Evolutionary conservation across 805 yeast species (phyloP), one percentile per base, ranked within the genome.

Genomic region (Torulaspora quercuum): DNA sequence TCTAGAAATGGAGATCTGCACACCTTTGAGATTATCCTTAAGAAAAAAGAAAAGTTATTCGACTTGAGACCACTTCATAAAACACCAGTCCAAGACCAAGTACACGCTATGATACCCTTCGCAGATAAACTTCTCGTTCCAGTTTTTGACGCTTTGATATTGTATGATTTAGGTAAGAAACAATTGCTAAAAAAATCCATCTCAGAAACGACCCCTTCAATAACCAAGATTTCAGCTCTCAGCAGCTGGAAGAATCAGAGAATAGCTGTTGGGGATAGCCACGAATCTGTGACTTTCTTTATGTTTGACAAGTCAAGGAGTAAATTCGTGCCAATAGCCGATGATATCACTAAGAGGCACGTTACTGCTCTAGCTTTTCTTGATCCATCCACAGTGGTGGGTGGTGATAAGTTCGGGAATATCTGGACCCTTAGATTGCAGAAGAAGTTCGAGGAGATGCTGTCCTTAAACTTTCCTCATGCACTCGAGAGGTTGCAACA

Each of bases 331-430:
- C 74, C 82, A 2, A 65, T 89, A 39, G 79, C 78, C 1, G 88
- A 79, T 52, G 97, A 92, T 59, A 57, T 70, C 0, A 61, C 80
- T 24, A 69, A 78, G 21, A 65, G 96, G 20, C 83, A 82, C 51
- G 69, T 82, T 3, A 81, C 94, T 0, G 49, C 78, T 2, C 48
- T 82, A 27, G 53, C 68, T 3, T 62, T 76, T 45, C 61, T 92
- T 4, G 97, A 92, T 55, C 73, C 76, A 44, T 78, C 77, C 38
- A 87, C 96, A 0, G 75, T 83, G 1, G 65, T 82, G 25, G 86
- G 85, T 1, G 95, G 95, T 9, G 97, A 92, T 56, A 80, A 79
- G 52, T 87, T 83, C 61, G 97, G 97, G 0, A 85, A 82, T 49
- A 30, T 88, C 0, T 78, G 81, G 60, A 72, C 84, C 1, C 61